Evolutionary conservation across 805 yeast species (phyloP).

Genomic region (Tetrapisispora arboricola): DNA sequence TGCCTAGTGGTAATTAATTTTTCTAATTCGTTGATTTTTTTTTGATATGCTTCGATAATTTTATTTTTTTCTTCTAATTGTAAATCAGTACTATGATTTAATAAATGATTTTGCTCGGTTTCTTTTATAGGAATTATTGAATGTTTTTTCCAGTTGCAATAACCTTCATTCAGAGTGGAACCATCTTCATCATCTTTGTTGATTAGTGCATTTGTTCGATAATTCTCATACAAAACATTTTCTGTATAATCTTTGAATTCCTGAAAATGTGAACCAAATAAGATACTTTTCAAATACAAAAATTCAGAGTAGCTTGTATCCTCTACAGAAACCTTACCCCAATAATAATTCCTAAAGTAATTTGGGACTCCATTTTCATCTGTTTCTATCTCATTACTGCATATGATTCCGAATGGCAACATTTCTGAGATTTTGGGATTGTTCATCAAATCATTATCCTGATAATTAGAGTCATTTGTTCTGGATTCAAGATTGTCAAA

Average conservation of each 20-base stretch:
- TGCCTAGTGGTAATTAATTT: background rate
- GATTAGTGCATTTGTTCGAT: conserved; percentile 58
- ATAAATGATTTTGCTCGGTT: background rate
- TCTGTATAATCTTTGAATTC: conserved; percentile 77
- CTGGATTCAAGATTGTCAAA: conserved; percentile 10
- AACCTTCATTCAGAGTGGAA: background rate
- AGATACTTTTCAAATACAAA: conserved; percentile 55
- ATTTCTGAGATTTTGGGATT: conserved; percentile 25
- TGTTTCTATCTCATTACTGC: conserved; percentile 34
- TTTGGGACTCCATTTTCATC: conserved; percentile 16
- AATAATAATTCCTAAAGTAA: conserved; percentile 50
- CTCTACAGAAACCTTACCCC: conserved; percentile 56
- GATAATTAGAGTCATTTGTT: conserved; percentile 11
- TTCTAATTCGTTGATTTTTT: conserved; percentile 14
- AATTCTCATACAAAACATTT: conserved; percentile 64
- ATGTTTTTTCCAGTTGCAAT: background rate
- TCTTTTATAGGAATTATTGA: background rate
- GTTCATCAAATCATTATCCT: background rate
- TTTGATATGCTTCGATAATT: conserved; percentile 19
- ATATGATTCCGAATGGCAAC: conserved; percentile 56
- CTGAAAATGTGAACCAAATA: conserved; percentile 68
- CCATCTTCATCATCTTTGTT: conserved; percentile 25
- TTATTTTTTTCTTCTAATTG: conserved; percentile 18
- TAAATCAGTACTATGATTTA: background rate
- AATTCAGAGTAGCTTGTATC: conserved; percentile 59